A percentile compares a stretch with the other conserved stretches of the same genome.
phyloP scores from a whole-genome alignment of 768 basidiomycete species.

The Tricholomella constricta region DNA sequence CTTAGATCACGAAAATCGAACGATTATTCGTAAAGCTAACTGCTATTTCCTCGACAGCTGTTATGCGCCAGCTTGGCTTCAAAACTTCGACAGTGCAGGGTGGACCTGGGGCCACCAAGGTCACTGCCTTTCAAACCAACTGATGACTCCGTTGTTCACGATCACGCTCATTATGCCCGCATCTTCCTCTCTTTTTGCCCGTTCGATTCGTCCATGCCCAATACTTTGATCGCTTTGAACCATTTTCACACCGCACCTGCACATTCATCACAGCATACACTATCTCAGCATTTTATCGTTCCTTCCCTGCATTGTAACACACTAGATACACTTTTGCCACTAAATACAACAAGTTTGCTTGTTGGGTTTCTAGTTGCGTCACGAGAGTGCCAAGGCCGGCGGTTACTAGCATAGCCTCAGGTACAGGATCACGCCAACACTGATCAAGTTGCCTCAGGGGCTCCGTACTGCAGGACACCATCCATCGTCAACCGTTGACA shows the following conservation, averaged over 20 bases:
- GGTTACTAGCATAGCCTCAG: background rate
- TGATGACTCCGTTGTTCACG: conserved; percentile 34
- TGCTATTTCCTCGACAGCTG: conserved; percentile 33
- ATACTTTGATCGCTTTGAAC: conserved; percentile 36
- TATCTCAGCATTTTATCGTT: conserved; percentile 33
- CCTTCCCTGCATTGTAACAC: conserved; percentile 48
- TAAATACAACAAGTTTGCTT: conserved; percentile 17
- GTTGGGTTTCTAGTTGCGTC: conserved; percentile 3
- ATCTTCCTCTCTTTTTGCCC: conserved; percentile 22
- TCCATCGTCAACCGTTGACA: background rate
- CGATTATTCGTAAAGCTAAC: conserved; percentile 6
- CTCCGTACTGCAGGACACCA: background rate
- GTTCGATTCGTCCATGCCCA: conserved; percentile 28
- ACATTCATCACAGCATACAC: conserved; percentile 36
- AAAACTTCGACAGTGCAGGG: conserved; percentile 77
- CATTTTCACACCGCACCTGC: conserved; percentile 36
- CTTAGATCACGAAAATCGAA: background rate
- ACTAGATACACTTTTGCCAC: conserved; percentile 39
- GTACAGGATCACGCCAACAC: background rate
- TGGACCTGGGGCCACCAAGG: conserved; percentile 50
- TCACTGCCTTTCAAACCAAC: conserved; percentile 43
- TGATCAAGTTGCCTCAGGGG: background rate
- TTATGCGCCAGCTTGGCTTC: conserved; percentile 89
- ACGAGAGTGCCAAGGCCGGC: background rate
- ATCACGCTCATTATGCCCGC: conserved; percentile 28